These are phyloP conservation scores for Leccinellum luteum DNA, from an alignment of 768 basidiomycete species.

Conservation along the genomic window DNA sequence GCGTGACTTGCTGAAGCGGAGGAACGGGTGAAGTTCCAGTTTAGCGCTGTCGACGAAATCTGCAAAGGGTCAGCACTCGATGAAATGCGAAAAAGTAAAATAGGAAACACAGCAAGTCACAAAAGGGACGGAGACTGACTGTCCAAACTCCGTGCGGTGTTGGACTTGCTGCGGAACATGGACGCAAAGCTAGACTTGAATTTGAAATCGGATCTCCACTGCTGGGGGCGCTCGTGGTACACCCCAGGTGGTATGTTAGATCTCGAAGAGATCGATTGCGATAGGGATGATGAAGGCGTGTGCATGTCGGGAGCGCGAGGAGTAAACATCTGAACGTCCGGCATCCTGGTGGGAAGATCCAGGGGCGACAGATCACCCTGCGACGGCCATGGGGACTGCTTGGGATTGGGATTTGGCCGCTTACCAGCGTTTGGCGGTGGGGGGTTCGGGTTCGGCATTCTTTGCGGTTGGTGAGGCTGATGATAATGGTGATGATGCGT, in stretches of 20 bases:
- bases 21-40: conserved; percentile 22
- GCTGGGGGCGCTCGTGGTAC: conserved; percentile 24
- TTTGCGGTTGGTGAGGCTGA: conserved; percentile 5
- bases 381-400: conserved; percentile 12
- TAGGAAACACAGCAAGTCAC: background rate
- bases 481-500: conserved; percentile 3
- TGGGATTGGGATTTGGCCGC: conserved; percentile 3
- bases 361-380: conserved; percentile 22
- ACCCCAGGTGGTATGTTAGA: conserved; percentile 10
- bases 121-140: conserved; percentile 15
- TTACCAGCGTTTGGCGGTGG: background rate
- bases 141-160: conserved; percentile 5
- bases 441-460: background rate
- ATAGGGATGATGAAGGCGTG: conserved; percentile 26
- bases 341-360: conserved; percentile 17
- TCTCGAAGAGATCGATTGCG: conserved; percentile 13
- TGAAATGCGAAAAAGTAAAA: background rate
- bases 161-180: conserved; percentile 26
- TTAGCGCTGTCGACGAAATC: conserved; percentile 26
- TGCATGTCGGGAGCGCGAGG: conserved; percentile 19
- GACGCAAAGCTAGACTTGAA: conserved; percentile 32
- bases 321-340: conserved; percentile 13
- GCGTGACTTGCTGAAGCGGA: conserved; percentile 24
- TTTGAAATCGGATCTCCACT: conserved; percentile 33
- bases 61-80: background rate